Conservation (phyloP, 1,284 basidiomycete species). For the Sphagnurus paluster region DNA sequence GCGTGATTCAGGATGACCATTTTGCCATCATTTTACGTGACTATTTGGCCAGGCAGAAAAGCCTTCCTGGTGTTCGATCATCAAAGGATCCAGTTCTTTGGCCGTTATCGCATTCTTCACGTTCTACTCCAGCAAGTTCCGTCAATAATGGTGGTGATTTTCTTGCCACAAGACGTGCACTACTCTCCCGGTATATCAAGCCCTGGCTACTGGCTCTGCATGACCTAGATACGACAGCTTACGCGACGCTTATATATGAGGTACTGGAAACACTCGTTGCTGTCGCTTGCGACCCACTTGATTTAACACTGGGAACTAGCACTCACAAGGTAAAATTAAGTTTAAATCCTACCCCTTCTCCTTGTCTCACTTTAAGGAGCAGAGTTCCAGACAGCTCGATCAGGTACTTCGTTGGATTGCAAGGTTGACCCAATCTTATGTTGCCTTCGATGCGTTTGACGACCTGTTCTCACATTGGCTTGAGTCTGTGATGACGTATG, state of each 20-base stretch:
- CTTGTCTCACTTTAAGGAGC: slow-evolving; percentile 19
- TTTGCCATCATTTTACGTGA: slow-evolving; percentile 64
- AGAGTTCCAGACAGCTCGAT: slow-evolving; percentile 31
- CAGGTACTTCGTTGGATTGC: slow-evolving; percentile 51
- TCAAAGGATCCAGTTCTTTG: slow-evolving; percentile 43
- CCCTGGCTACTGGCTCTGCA: slow-evolving; percentile 69
- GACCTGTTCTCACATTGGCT: slow-evolving; percentile 68
- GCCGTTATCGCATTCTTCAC: slow-evolving; percentile 43
- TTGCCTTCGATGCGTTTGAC: slow-evolving; percentile 63
- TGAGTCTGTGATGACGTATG: slow-evolving; percentile 40
- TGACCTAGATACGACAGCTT: slow-evolving; percentile 51
- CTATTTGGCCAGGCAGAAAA: slow-evolving; percentile 52
- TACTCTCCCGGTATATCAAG: slow-evolving; percentile 52
- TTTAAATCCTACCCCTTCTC: no score
- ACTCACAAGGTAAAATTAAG: no score
- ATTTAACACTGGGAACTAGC: no score
- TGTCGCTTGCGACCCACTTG: no score
- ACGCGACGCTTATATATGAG: slow-evolving; percentile 50
- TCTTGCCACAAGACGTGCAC: slow-evolving; percentile 49
- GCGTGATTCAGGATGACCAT: slow-evolving; percentile 52
- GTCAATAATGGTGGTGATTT: slow-evolving; percentile 67
- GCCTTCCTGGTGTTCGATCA: slow-evolving; percentile 65
- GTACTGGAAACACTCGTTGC: slow-evolving; percentile 41
- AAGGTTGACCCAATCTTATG: slow-evolving; percentile 52
- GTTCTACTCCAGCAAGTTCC: slow-evolving; percentile 40